Conservation (phyloP, 768 basidiomycete genomes). For the Termitomyces sp. region DNA sequence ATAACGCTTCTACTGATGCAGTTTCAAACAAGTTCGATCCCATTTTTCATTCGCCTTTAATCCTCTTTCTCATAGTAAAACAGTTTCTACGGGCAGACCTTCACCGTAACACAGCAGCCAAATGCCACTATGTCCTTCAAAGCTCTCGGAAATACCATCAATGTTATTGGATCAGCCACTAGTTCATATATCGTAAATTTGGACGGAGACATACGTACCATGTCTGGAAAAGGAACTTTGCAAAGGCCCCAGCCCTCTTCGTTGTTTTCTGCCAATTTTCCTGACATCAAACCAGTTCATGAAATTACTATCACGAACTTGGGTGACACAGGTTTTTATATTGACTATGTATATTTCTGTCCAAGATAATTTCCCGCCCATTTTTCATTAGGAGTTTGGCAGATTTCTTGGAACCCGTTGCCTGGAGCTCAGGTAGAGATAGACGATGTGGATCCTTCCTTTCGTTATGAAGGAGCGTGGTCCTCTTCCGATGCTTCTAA, state of each 20-base stretch:
- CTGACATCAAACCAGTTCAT: background rate
- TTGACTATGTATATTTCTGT: background rate
- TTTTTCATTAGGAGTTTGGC: background rate
- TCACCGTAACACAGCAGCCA: background rate
- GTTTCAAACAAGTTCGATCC: background rate
- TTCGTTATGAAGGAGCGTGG: background rate
- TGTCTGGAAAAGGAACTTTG: background rate
- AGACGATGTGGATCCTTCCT: background rate
- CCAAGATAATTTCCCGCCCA: background rate
- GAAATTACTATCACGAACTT: background rate
- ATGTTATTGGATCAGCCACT: background rate
- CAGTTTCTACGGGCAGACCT: conserved; percentile 1
- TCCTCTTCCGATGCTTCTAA: background rate
- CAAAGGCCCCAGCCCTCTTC: background rate
- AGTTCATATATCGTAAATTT: background rate
- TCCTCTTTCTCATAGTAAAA: background rate
- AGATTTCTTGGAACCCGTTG: conserved; percentile 1
- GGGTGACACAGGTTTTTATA: background rate
- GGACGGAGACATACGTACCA: background rate
- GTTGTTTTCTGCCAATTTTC: background rate
- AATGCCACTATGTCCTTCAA: background rate
- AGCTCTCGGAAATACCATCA: background rate
- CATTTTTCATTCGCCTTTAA: background rate
- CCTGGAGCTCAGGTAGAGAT: background rate
- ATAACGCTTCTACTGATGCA: background rate